Conservation (phyloP, 305 asterid species). For the Rubia peregrina region DNA sequence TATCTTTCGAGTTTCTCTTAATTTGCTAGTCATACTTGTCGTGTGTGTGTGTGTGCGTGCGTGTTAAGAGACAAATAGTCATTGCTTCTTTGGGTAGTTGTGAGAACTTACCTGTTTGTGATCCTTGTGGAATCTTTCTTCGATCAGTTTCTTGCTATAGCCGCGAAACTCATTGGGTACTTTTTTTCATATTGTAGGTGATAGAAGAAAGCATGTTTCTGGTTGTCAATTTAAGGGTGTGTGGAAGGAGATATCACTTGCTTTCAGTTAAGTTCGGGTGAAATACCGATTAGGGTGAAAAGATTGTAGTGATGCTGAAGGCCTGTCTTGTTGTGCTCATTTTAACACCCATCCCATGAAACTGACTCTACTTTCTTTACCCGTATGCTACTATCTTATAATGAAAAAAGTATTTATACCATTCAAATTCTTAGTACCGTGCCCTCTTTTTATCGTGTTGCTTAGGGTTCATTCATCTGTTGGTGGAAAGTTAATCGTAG, state of each 20-base stretch:
- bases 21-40: neutral
- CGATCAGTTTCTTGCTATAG: neutral
- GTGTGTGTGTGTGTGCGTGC: neutral
- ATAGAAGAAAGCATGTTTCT: constrained; percentile 25
- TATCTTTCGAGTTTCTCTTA: neutral
- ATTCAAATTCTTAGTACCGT: neutral
- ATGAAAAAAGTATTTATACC: neutral
- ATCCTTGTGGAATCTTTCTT: neutral
- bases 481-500: neutral
- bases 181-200: constrained; percentile 33
- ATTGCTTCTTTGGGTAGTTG: neutral
- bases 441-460: neutral
- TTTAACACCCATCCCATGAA: neutral
- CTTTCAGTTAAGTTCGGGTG: constrained; percentile 22
- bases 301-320: constrained; percentile 20
- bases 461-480: neutral
- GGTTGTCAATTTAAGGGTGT: constrained; percentile 21
- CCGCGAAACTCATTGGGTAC: constrained; percentile 16
- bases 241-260: constrained; percentile 12
- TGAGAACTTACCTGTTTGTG: neutral
- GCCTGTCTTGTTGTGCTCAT: constrained; percentile 12
- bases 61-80: neutral
- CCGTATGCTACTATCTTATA: constrained; percentile 10
- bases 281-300: constrained; percentile 13
- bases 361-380: constrained; percentile 10